These are phyloP conservation scores for Inonotus hispidus DNA, from an alignment of 1,284 basidiomycete genomes.

Conservation along the genomic window DNA sequence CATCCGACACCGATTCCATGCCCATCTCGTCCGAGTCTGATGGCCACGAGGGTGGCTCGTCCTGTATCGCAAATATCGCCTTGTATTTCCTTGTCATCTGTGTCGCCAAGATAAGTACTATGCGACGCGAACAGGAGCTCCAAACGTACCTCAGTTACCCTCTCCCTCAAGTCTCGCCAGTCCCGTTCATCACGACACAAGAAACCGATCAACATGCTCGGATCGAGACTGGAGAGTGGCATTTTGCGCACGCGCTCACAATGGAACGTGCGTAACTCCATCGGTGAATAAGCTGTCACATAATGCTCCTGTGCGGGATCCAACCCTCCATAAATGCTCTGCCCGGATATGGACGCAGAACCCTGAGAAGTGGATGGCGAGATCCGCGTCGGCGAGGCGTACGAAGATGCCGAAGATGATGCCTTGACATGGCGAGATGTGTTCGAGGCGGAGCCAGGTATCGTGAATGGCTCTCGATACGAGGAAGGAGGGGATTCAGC, in stretches of 20 bases:
- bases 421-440: conserved; percentile 58
- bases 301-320: conserved; percentile 54
- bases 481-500: conserved; percentile 47
- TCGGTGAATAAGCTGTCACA: conserved; percentile 51
- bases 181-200: conserved; percentile 77
- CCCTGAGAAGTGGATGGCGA: conserved; percentile 11
- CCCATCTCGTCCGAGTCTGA: conserved; percentile 72
- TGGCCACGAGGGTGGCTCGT: conserved; percentile 81
- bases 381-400: conserved; percentile 4
- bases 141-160: conserved; percentile 59
- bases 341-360: conserved; percentile 6
- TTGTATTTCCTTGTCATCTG: conserved; percentile 55
- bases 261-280: conserved; percentile 85
- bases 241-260: conserved; percentile 93
- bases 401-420: conserved; percentile 39
- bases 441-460: conserved; percentile 46
- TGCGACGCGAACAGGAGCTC: neutral
- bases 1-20: conserved; percentile 75
- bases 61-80: conserved; percentile 77
- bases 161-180: conserved; percentile 75
- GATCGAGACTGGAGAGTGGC: conserved; percentile 86
- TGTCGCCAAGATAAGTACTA: neutral
- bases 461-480: conserved; percentile 44
- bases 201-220: conserved; percentile 96
- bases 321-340: conserved; percentile 21